Evolutionary conservation across 1,139 yeast genomes (phyloP), one percentile per base, ranked within the genome.

Genomic region (Zhuliangozyma parablackwelliae): DNA sequence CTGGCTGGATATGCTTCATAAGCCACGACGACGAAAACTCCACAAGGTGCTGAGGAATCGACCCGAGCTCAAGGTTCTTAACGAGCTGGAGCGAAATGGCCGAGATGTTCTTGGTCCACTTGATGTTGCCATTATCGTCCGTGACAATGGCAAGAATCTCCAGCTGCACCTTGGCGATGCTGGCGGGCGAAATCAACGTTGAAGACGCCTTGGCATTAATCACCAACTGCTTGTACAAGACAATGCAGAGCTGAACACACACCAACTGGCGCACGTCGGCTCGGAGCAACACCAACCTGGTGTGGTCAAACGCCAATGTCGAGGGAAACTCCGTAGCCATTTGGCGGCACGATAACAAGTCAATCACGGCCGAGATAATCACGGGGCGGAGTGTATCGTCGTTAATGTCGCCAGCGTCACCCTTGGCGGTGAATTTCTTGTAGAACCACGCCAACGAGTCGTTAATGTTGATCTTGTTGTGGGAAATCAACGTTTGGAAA

Each of bases 251-350:
- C 57, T 86, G 82, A 33, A 86, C 71, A 54, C 95, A 88, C 30
- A 87, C 89, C 39, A 86, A 67, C 59, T 87, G 95, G 49, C 96
- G 76, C 29, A 87, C 81, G 57, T 87, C 96, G 1, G 96, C 94
- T 47, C 96, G 71, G 41, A 88, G 65, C 31, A 85, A 69, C 12
- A 87, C 81, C 43, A 88, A 65, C 43, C 96, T 70, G 5, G 94
- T 80, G 53, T 84, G 90, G 61, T 88, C 96, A 62, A 88, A 88
- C n/a, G 90, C 82, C 50, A 88, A 69, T 2, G 95, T 80, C 5
- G 86, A 78, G 30, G 96, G 96, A 56, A 86, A 88, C 53, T 85
- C 94, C 30, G 80, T 72, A 26, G 82, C 85, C 87, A 86, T 83
- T 51, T 81, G 80, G 27, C 94, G 78, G 54, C 95, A 86, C 4